phyloP scores from a whole-genome alignment of 441 rosid genomes.

The Gossypium gossypioides region DNA sequence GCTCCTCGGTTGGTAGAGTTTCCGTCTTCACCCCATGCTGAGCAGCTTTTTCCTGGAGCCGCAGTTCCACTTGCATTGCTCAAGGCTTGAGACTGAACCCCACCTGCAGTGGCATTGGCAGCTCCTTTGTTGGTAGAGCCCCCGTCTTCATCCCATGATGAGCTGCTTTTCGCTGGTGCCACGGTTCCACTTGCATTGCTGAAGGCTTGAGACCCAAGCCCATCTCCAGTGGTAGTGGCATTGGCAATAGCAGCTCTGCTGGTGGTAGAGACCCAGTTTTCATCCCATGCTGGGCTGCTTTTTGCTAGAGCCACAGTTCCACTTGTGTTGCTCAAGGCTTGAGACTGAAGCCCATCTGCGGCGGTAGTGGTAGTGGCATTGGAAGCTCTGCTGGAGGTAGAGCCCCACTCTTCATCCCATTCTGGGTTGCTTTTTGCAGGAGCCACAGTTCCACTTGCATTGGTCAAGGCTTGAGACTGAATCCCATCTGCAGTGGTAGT shows the following conservation, averaged over 20 bases:
- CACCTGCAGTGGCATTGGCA: constrained; percentile 5
- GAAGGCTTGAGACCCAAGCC: constrained; percentile 37
- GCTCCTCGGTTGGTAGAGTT: no score
- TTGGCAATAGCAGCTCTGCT: no score
- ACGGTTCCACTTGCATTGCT: constrained; percentile 35
- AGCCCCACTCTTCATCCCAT: no score
- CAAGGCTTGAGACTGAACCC: no score
- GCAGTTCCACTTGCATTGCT: no score
- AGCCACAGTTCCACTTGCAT: no score
- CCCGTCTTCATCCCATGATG: constrained; percentile 93
- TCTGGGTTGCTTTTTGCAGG: no score
- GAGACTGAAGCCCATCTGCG: constrained; percentile 42
- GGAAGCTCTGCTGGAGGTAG: no score
- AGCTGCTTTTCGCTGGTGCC: constrained; percentile 35
- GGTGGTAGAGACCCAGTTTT: constrained; percentile 59
- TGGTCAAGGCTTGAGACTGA: no score
- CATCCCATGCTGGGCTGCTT: constrained; percentile 67
- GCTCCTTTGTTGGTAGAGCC: constrained; percentile 32
- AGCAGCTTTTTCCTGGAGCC: no score
- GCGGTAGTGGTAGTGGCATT: neutral
- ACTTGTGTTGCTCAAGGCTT: constrained; percentile 31
- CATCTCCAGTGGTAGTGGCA: constrained; percentile 24
- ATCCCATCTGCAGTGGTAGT: no score
- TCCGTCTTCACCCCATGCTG: no score
- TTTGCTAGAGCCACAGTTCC: constrained; percentile 39